Evolutionary conservation across 441 rosid species (phyloP), one percentile per base, ranked within the genome.

Genomic region (Melastoma candidum): DNA sequence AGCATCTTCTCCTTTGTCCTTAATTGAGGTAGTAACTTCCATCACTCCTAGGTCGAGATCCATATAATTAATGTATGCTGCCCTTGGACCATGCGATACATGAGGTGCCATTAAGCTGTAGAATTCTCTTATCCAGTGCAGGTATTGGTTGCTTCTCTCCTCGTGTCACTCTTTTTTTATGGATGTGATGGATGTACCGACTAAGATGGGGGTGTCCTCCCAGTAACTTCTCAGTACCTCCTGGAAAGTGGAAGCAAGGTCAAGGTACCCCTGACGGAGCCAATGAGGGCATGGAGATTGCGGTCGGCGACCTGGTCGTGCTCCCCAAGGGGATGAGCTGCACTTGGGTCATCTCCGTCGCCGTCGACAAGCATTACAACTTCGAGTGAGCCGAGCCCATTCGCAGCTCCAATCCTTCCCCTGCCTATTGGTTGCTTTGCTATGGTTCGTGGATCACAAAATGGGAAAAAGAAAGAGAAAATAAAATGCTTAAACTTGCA

Each of bases 321-420:
- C 80, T 82, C 26, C 84, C 85, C 41, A 74, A 80, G 66, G 90
- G 76, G n/a, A 80, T 82, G 84, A 82, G 68, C 56, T 67, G 76
- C 53, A 73, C 74, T 56, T 82, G 80, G 84, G 76, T 74, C 59
- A 74, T 80, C 9, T 48, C 65, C 49, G 78, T 77, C 67, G 65
- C 73, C 49, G 83, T 82, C 26, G 67, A 55, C 67, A 82, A 82
- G 77, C 81, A 71, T 49, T 82, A 74, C 54, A 74, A 73, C 63
- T 58, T 79, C 72, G 74, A 70, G 43, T 36, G 41, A 36, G 6
- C 41, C 6, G 36, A 17, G 22, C 22, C 22, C 22, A 17, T 17
- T 17, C 22, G 22, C 22, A 17, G 22, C 22, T 17, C 22, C 22
- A 17, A 17, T 17, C 22, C 22, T 17, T 17, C 22, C 22, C 22